These are phyloP conservation scores for Dentipellis sp. DNA, from an alignment of 768 basidiomycete species.

Conservation along the genomic window DNA sequence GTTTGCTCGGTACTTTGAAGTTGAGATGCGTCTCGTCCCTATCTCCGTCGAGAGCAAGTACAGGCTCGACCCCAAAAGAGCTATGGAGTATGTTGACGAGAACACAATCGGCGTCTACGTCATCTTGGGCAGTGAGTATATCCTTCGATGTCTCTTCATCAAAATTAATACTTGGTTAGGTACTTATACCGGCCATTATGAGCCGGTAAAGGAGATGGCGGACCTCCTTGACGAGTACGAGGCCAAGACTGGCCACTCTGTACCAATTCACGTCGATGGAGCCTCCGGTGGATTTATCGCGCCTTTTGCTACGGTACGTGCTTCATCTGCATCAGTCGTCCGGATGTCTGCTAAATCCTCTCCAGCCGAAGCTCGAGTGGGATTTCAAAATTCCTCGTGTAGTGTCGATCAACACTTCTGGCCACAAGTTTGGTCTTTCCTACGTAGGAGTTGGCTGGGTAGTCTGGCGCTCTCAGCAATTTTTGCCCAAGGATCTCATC, in stretches of 20 bases:
- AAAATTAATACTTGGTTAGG: conserved; percentile 9
- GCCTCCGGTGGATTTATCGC: conserved; percentile 58
- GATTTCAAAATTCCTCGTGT: conserved; percentile 54
- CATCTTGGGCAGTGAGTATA: conserved; percentile 38
- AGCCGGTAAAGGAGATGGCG: conserved; percentile 81
- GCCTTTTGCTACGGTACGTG: conserved; percentile 36
- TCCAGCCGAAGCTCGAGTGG: conserved; percentile 39
- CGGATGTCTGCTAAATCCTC: conserved; percentile 12
- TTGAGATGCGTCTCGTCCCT: conserved; percentile 57
- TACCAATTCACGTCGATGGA: conserved; percentile 45
- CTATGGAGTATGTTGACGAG: conserved; percentile 59
- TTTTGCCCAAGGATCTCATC: conserved; percentile 60
- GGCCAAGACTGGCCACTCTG: conserved; percentile 30
- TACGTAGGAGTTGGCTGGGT: conserved; percentile 59
- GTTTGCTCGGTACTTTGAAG: conserved; percentile 60
- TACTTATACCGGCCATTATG: conserved; percentile 51
- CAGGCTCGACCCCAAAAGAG: conserved; percentile 61
- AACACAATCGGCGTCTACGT: conserved; percentile 66
- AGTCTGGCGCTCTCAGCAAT: conserved; percentile 46
- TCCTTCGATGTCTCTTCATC: not conserved
- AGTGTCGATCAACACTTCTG: conserved; percentile 47
- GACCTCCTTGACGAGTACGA: conserved; percentile 58
- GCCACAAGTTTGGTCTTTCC: conserved; percentile 52
- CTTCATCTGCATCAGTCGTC: not conserved
- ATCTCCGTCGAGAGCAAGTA: conserved; percentile 63